phyloP scores from a whole-genome alignment of 2,329 filamentous ascomycete species.

The Diplodia corticola region DNA sequence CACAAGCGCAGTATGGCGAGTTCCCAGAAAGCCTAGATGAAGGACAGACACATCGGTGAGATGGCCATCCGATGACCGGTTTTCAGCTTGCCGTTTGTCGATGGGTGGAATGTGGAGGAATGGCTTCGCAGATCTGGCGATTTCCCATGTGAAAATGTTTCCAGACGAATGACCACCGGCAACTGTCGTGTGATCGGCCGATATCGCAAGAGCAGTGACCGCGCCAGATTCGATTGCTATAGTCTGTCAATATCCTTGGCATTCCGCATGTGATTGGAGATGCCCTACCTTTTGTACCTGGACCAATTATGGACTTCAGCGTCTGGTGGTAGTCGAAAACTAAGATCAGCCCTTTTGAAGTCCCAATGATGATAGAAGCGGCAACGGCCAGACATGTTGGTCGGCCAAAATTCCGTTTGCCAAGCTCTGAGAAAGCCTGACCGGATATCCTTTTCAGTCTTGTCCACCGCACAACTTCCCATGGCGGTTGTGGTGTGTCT shows the following conservation, averaged over 20 bases:
- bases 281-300: conserved; percentile 77
- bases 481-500: conserved; percentile 76
- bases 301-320: conserved; percentile 88
- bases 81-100: conserved; percentile 63
- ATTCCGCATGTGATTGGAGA: conserved; percentile 32
- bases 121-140: conserved; percentile 74
- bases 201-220: conserved; percentile 83
- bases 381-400: conserved; percentile 89
- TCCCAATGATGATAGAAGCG: conserved; percentile 85
- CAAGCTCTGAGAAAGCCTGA: conserved; percentile 89
- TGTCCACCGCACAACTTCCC: conserved; percentile 97
- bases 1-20: conserved; percentile 87
- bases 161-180: conserved; percentile 88
- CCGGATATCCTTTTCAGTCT: conserved; percentile 85
- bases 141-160: conserved; percentile 96
- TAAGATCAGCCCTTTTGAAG: conserved; percentile 89
- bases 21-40: conserved; percentile 93
- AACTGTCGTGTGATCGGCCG: conserved; percentile 89
- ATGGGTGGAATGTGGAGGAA: conserved; percentile 86
- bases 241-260: conserved; percentile 13
- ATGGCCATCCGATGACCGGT: conserved; percentile 77
- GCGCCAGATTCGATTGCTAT: conserved; percentile 85
- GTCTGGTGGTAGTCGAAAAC: conserved; percentile 98
- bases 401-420: conserved; percentile 86
- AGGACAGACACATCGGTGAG: conserved; percentile 74